Conservation (phyloP, 2,329 filamentous ascomycete species). For the Stromatinia cepivora region DNA sequence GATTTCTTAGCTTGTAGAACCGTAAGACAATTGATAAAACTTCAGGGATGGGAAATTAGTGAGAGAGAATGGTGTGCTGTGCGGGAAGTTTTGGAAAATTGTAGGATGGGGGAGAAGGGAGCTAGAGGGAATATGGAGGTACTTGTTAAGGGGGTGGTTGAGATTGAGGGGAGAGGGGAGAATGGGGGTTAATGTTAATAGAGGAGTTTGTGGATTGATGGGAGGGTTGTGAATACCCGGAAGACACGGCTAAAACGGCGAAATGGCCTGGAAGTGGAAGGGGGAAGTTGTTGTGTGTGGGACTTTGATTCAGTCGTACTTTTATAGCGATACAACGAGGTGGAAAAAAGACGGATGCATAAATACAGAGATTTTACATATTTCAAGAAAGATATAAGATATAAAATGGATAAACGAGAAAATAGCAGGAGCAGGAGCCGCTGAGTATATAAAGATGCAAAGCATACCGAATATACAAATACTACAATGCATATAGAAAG, state of each 20-base stretch:
- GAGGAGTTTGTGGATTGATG: not conserved
- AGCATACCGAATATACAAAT: not conserved
- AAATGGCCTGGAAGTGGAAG: too few relatives aligned
- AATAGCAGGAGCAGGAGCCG: too few relatives aligned
- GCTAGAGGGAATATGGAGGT: conserved; percentile 3
- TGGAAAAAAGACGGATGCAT: too few relatives aligned
- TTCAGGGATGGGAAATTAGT: conserved; percentile 14
- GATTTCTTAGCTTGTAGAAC: not conserved
- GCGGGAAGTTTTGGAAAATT: not conserved
- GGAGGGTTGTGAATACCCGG: too few relatives aligned
- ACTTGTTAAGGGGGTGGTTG: not conserved
- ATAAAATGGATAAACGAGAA: not conserved
- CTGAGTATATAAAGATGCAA: not conserved
- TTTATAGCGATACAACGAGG: too few relatives aligned
- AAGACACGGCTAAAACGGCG: not conserved
- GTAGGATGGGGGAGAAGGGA: not conserved
- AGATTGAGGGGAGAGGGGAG: not conserved
- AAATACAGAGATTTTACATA: too few relatives aligned
- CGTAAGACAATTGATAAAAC: not conserved
- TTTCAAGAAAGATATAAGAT: not conserved
- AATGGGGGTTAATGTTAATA: too few relatives aligned
- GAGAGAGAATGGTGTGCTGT: conserved; percentile 7
- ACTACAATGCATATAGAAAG: not conserved
- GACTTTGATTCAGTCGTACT: not conserved
- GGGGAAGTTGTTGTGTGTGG: not conserved